These are phyloP conservation scores for Salix exigua DNA, from an alignment of 345 rosid genomes.

Conservation along the genomic window DNA sequence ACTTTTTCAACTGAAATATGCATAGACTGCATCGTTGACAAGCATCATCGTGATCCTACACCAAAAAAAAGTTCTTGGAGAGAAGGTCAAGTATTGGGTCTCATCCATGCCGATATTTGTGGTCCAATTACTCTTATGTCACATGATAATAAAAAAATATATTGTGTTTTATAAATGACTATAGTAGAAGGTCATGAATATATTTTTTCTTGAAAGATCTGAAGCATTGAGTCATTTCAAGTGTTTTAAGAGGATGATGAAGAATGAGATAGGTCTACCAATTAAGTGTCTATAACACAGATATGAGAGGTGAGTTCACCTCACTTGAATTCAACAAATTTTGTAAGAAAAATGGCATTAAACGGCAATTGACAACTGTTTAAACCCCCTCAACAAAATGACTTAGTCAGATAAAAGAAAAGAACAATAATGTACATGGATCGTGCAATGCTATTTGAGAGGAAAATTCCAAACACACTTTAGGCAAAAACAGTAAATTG, in stretches of 20 bases:
- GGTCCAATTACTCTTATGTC: not conserved
- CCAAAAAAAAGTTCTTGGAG: conserved; percentile 10
- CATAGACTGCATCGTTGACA: not conserved
- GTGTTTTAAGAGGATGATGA: not conserved
- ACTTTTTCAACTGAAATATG: not conserved
- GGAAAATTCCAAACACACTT: too few relatives aligned
- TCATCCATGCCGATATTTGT: not conserved
- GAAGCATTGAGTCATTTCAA: not conserved
- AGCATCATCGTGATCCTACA: not conserved
- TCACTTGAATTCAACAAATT: not conserved
- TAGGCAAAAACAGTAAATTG: too few relatives aligned
- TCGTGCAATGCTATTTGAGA: too few relatives aligned
- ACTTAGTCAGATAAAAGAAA: too few relatives aligned
- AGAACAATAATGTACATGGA: too few relatives aligned
- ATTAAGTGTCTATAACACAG: not conserved
- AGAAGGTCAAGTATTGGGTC: not conserved
- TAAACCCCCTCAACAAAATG: too few relatives aligned
- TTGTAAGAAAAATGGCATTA: not conserved
- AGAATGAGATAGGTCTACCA: not conserved
- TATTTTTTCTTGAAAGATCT: too few relatives aligned
- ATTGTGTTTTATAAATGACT: not conserved
- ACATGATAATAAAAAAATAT: not conserved
- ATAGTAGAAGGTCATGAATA: too few relatives aligned
- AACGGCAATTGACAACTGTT: too few relatives aligned
- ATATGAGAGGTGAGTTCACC: not conserved